phyloP scores from a whole-genome alignment of 495 filamentous ascomycete species.

The Bathelium albidoporum region DNA sequence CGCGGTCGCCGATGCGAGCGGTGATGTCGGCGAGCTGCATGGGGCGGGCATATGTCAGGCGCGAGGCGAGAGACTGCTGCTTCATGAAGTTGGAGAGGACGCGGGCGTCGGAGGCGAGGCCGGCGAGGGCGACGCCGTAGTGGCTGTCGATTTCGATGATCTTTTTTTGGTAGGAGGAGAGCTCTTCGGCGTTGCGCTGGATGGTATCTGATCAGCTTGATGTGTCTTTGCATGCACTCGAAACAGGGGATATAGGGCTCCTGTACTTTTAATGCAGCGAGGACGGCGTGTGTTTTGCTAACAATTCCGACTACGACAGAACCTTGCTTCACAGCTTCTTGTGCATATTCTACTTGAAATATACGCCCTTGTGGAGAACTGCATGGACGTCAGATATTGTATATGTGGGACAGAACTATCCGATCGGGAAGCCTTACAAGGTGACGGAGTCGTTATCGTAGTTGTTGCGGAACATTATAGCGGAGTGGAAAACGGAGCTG shows the following conservation, averaged over 20 bases:
- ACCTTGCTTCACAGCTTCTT: slow-evolving; percentile 97
- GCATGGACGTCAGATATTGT: slow-evolving; percentile 11
- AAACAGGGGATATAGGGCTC: not conserved
- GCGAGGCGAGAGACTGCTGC: slow-evolving; percentile 89
- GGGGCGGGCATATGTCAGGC: slow-evolving; percentile 88
- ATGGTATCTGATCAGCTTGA: slow-evolving; percentile 13
- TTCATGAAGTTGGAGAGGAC: slow-evolving; percentile 99
- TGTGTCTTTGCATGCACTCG: slow-evolving; percentile 3
- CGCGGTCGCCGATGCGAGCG: slow-evolving; percentile 83
- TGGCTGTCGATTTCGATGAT: slow-evolving; percentile 93
- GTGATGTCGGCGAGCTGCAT: slow-evolving; percentile 84
- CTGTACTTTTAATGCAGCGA: slow-evolving; percentile 91
- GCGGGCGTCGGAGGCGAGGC: slow-evolving; percentile 93
- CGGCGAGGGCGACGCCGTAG: slow-evolving; percentile 89
- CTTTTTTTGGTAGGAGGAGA: slow-evolving; percentile 99
- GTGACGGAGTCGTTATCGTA: slow-evolving; percentile 99
- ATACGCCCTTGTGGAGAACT: slow-evolving; percentile 99
- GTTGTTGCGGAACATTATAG: slow-evolving; percentile 96
- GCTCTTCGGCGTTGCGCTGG: slow-evolving; percentile 95
- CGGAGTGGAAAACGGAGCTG: not conserved
- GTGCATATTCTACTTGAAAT: slow-evolving; percentile 98
- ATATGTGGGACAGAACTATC: slow-evolving; percentile 7
- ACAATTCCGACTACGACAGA: slow-evolving; percentile 94
- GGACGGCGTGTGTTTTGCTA: slow-evolving; percentile 94
- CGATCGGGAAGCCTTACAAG: slow-evolving; percentile 55